These are phyloP conservation scores for Coemansia sp. DNA, from an alignment of 192 early-diverging fungal genomes.

Conservation along the genomic window DNA sequence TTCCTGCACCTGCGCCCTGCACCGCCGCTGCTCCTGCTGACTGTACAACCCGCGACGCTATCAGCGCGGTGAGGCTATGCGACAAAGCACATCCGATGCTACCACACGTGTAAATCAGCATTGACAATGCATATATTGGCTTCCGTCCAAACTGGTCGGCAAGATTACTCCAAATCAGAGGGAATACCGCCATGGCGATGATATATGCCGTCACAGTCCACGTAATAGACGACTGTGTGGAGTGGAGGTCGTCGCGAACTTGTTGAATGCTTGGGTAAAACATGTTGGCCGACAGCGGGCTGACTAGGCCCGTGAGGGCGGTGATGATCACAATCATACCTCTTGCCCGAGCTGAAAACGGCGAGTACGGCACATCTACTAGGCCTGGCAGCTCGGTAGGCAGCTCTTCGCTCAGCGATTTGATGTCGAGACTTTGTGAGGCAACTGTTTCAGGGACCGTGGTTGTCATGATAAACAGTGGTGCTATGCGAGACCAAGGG, in stretches of 20 bases:
- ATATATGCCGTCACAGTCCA: constrained; percentile 53
- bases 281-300: constrained; percentile 55
- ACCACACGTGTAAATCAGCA: constrained; percentile 45
- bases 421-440: background rate
- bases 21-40: constrained; percentile 54
- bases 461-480: background rate
- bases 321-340: constrained; percentile 42
- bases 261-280: constrained; percentile 49
- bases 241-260: constrained; percentile 44
- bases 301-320: constrained; percentile 47
- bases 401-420: background rate
- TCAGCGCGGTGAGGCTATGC: constrained; percentile 26
- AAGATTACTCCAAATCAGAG: constrained; percentile 56
- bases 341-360: constrained; percentile 29
- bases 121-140: constrained; percentile 42
- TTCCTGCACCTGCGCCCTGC: constrained; percentile 53
- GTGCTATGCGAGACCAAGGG: background rate
- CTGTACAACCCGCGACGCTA: constrained; percentile 53
- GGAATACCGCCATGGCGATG: constrained; percentile 54
- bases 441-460: background rate
- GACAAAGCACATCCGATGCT: constrained; percentile 55
- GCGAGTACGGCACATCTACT: constrained; percentile 40
- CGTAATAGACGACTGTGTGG: constrained; percentile 37
- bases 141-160: constrained; percentile 56
- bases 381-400: background rate